Conservation (phyloP, 1,284 basidiomycete species). For the Ganoderma resinaceum region DNA sequence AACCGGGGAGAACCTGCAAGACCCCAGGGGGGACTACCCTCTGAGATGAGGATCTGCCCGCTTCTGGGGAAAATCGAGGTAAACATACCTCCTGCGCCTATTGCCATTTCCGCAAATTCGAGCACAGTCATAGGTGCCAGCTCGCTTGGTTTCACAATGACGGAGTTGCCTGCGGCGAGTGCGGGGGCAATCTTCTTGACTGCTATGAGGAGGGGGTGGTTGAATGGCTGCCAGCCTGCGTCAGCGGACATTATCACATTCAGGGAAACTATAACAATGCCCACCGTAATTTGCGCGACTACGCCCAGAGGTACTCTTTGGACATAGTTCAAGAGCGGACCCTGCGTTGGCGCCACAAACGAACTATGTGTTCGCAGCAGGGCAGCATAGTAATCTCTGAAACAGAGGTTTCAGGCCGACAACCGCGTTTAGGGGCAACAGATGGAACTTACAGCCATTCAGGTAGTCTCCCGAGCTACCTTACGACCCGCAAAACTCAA, state of each 20-base stretch:
- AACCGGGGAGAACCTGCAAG: conserved; percentile 76
- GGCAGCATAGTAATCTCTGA: conserved; percentile 79
- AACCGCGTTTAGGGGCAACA: background rate
- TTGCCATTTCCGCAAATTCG: conserved; percentile 72
- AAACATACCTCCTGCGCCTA: conserved; percentile 67
- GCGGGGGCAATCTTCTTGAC: conserved; percentile 88
- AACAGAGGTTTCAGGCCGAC: background rate
- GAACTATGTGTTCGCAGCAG: conserved; percentile 72
- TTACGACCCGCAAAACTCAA: background rate
- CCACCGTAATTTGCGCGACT: conserved; percentile 82
- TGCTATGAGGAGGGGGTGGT: conserved; percentile 83
- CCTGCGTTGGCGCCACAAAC: conserved; percentile 80
- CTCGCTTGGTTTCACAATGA: conserved; percentile 80
- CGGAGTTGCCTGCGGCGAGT: conserved; percentile 83
- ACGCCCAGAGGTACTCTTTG: conserved; percentile 82
- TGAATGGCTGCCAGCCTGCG: conserved; percentile 69
- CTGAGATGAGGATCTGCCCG: conserved; percentile 15
- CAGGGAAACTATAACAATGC: conserved; percentile 17
- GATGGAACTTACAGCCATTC: conserved; percentile 76
- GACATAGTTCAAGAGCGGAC: conserved; percentile 79
- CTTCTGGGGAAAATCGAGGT: background rate
- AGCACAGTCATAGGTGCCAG: conserved; percentile 81
- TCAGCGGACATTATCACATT: background rate
- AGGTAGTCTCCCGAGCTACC: conserved; percentile 64
- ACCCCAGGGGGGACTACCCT: conserved; percentile 75